These are phyloP conservation scores for Euptelea pleiosperma DNA, from an alignment of 164 flowering plant genomes.

Conservation along the genomic window DNA sequence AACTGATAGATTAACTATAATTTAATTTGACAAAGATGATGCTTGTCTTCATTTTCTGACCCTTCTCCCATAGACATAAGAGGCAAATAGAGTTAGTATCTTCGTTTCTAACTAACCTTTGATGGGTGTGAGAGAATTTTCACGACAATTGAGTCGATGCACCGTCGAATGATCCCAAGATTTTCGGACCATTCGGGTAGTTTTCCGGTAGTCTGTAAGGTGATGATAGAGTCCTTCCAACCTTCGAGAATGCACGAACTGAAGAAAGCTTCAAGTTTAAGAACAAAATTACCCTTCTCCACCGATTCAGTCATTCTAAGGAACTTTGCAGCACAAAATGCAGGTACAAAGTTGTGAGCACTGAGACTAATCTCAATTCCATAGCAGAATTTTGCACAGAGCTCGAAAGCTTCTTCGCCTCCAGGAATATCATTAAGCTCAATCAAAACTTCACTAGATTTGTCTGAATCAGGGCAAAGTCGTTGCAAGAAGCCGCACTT, in stretches of 20 bases:
- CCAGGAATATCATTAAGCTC: conserved; percentile 84
- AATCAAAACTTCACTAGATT: conserved; percentile 26
- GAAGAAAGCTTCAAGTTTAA: conserved; percentile 77
- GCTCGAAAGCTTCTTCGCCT: conserved; percentile 83
- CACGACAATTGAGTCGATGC: conserved; percentile 71
- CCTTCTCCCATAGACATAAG: too few species aligned
- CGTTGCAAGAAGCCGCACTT: conserved; percentile 74
- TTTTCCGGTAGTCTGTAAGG: conserved; percentile 48
- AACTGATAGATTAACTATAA: too few species aligned
- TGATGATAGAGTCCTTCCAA: conserved; percentile 76
- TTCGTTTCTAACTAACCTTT: conserved; percentile 40
- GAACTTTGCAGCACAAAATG: conserved; percentile 77
- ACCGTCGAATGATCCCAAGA: conserved; percentile 61
- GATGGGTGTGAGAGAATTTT: conserved; percentile 65
- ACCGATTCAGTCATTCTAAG: conserved; percentile 74
- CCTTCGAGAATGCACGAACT: conserved; percentile 77
- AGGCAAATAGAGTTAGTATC: too few species aligned
- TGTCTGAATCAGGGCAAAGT: conserved; percentile 40
- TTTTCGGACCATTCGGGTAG: conserved; percentile 70
- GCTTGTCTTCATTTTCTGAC: too few species aligned
- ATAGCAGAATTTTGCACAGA: conserved; percentile 89
- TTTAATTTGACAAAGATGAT: too few species aligned
- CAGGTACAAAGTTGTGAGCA: conserved; percentile 66
- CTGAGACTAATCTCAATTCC: conserved; percentile 71
- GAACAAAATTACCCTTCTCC: conserved; percentile 66